Conservation (phyloP, 345 rosid genomes). For the Brassica carinata region DNA sequence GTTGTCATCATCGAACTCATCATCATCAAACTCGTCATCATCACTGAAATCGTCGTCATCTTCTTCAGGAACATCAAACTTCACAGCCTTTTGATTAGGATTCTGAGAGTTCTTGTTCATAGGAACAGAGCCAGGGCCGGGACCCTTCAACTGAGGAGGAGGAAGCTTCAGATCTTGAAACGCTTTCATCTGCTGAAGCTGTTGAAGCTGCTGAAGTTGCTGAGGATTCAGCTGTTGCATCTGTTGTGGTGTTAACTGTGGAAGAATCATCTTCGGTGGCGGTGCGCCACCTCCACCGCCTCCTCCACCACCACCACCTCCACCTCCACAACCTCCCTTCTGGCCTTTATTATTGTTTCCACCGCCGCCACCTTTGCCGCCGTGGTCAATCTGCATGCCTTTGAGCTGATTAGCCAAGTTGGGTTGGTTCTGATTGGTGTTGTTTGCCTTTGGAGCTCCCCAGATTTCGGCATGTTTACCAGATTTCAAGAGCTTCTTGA, state of each 20-base stretch:
- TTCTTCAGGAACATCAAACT: slow-evolving; percentile 54
- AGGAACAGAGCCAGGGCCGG: slow-evolving; percentile 36
- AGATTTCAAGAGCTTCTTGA: slow-evolving; percentile 85
- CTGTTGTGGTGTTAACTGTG: slow-evolving; percentile 46
- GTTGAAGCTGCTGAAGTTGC: slow-evolving; percentile 59
- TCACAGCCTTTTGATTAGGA: slow-evolving; percentile 57
- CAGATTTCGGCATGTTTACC: slow-evolving; percentile 94
- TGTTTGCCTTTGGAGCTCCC: slow-evolving; percentile 62
- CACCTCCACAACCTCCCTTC: background rate
- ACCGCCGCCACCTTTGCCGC: slow-evolving; percentile 45
- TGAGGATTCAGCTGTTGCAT: slow-evolving; percentile 57
- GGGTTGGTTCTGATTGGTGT: slow-evolving; percentile 48
- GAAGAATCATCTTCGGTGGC: slow-evolving; percentile 34
- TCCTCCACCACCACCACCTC: background rate
- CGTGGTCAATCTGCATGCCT: slow-evolving; percentile 72
- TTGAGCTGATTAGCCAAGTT: slow-evolving; percentile 64
- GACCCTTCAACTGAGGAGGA: slow-evolving; percentile 63
- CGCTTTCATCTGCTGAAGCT: slow-evolving; percentile 66
- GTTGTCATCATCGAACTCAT: slow-evolving; percentile 48
- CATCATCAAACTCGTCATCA: slow-evolving; percentile 49
- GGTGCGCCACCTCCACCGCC: slow-evolving; percentile 14
- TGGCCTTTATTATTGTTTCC: slow-evolving; percentile 2
- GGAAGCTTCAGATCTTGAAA: slow-evolving; percentile 72
- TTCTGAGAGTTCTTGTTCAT: slow-evolving; percentile 37
- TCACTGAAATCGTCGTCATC: slow-evolving; percentile 51